phyloP scores from a whole-genome alignment of 2,329 filamentous ascomycete species.

The Colletotrichum sp. region DNA sequence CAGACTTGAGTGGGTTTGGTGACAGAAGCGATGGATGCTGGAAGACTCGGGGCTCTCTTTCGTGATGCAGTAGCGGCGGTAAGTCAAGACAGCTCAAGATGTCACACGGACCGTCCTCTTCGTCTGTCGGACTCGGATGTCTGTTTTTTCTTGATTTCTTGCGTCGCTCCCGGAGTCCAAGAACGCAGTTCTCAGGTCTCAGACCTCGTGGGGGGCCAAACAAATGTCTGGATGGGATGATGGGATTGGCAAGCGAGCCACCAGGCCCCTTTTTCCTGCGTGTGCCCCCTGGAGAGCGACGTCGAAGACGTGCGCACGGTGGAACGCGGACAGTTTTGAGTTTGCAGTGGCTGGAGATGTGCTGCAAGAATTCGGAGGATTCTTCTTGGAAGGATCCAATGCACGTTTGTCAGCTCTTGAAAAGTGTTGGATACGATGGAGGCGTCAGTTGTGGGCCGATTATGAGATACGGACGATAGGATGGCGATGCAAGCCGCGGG shows the following conservation, averaged over 20 bases:
- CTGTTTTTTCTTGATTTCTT: neutral
- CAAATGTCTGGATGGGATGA: neutral
- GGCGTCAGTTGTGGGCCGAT: neutral
- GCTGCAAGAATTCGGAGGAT: neutral
- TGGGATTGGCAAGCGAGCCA: neutral
- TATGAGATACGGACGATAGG: neutral
- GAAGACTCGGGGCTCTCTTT: neutral
- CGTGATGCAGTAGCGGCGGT: neutral
- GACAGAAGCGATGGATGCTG: neutral
- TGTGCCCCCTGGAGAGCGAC: neutral
- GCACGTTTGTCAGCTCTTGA: neutral
- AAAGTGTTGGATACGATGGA: neutral
- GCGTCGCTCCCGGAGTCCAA: no score
- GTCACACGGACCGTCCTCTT: neutral
- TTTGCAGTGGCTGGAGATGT: neutral
- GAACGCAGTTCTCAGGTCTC: neutral
- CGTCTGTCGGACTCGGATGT: neutral
- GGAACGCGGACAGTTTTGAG: neutral
- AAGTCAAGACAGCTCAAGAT: neutral
- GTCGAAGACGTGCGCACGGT: neutral
- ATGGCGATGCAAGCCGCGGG: neutral
- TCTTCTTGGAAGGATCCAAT: neutral
- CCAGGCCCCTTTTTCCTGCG: constrained; percentile 10
- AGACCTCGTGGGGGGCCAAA: neutral
- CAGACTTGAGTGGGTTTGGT: neutral